Evolutionary conservation across 2,329 filamentous ascomycete genomes (phyloP), one percentile per base, ranked within the genome.

Genomic region (Exophiala sp.): DNA sequence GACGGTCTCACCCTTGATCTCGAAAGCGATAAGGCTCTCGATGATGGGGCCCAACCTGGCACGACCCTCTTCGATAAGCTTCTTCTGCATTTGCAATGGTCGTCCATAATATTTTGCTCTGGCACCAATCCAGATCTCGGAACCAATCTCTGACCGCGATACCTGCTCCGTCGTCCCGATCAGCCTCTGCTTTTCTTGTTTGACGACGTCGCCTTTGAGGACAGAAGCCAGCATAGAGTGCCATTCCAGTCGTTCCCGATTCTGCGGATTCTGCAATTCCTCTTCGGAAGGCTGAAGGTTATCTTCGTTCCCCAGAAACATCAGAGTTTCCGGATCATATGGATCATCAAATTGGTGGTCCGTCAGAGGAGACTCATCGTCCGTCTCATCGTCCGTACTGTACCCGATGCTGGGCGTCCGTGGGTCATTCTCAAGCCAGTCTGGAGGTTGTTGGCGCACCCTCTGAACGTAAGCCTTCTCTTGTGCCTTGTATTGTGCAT

Each of bases 161-260:
- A 86, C 85, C 57, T 89, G 81, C 39, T 88, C 86, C 42, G 79
- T 75, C 57, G 87, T 84, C 39, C 88, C 90, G 59, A 94, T 93
- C 63, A 98, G 70, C 38, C 93, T 82, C 68, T 95, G 95, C 76
- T 98, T 98, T 71, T 98, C 93, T 68, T 98, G 93, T 62, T 88
- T 88, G 50, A 98, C 91, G 7, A 98, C 93, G 66, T 98, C 93
- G 58, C 93, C 93, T 1, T 90, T 96, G 59, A 98, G 73, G 2
- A 98, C 93, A 11, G 91, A 94, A 52, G 91, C 88, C 49, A 98
- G 73, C 93, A 98, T 98, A 2, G 88, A 88, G 69, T 98, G 90
- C 93, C 93, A 98, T 69, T 98, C 93, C 19, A 98, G 74, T 38
- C 91, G 78, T 68, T 97, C 93, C 54, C 90, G 79, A 64, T 90